Conservation (phyloP, 345 rosid genomes). For the Lepidium sativum region DNA sequence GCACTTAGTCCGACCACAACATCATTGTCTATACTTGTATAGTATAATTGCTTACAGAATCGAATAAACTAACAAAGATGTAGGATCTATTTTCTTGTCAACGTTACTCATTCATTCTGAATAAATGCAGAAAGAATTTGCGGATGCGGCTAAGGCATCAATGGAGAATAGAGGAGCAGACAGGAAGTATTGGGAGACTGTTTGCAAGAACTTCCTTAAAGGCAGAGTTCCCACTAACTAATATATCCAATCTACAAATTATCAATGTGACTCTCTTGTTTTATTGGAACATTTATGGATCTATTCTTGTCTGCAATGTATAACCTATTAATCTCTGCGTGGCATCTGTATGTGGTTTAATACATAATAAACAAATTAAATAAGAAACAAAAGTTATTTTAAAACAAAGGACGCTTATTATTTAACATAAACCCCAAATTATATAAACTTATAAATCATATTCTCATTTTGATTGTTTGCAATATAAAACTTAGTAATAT, state of each 20-base stretch:
- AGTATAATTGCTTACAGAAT: background rate
- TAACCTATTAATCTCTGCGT: background rate
- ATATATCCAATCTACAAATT: background rate
- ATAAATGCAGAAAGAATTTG: constrained; percentile 21
- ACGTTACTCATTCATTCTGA: background rate
- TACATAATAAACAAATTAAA: background rate
- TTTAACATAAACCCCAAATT: too few relatives aligned
- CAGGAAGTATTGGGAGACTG: constrained; percentile 18
- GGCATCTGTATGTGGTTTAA: background rate
- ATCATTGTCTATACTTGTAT: background rate
- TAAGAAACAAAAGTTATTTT: background rate
- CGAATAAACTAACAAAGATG: background rate
- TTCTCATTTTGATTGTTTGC: too few relatives aligned
- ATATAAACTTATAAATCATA: too few relatives aligned
- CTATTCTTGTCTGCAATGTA: background rate
- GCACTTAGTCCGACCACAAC: background rate
- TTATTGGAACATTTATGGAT: background rate
- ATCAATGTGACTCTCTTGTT: background rate
- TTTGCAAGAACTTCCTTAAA: constrained; percentile 31
- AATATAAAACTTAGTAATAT: too few relatives aligned
- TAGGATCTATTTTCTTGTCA: too few relatives aligned
- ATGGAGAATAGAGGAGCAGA: constrained; percentile 24
- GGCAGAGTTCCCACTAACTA: constrained; percentile 22
- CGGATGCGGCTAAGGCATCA: constrained; percentile 27
- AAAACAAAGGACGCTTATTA: too few relatives aligned